Conservation (phyloP, 176 grass and related monocot species). For the Lolium perenne region DNA sequence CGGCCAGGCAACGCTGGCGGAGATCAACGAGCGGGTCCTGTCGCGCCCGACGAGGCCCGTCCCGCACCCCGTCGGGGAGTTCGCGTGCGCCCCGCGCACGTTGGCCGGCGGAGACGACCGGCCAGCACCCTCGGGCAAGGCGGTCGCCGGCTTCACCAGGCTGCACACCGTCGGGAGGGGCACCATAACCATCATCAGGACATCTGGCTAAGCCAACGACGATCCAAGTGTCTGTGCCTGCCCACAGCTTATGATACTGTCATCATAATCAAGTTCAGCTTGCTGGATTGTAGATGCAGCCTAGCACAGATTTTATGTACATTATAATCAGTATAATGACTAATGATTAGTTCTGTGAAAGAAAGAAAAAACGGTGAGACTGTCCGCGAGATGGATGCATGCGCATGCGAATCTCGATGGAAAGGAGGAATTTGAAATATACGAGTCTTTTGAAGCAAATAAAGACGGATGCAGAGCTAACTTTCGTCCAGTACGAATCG, state of each 20-base stretch:
- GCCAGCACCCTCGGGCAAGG: constrained; percentile 61
- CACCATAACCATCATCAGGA: constrained; percentile 68
- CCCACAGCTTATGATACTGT: neutral
- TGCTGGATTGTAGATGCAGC: neutral
- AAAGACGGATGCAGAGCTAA: neutral
- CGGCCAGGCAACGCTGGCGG: constrained; percentile 59
- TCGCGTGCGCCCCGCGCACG: constrained; percentile 51
- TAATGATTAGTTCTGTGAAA: neutral
- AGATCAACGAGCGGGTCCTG: constrained; percentile 71
- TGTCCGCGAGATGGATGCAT: neutral
- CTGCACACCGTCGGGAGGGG: constrained; percentile 62
- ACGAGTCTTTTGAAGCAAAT: neutral
- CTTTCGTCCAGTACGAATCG: constrained; percentile 10
- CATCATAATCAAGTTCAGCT: neutral
- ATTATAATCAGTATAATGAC: neutral
- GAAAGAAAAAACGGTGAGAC: neutral
- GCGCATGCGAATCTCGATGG: constrained; percentile 14
- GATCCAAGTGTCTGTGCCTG: neutral
- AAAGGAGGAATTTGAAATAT: constrained; percentile 18
- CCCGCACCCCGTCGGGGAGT: constrained; percentile 72
- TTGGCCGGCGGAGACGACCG: constrained; percentile 8
- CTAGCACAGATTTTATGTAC: constrained; percentile 9
- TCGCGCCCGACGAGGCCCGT: constrained; percentile 55
- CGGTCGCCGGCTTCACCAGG: constrained; percentile 59
- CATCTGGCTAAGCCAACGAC: constrained; percentile 45